Evolutionary conservation across 2,329 filamentous ascomycete genomes (phyloP).

Genomic region (Hypoxylon sp.): DNA sequence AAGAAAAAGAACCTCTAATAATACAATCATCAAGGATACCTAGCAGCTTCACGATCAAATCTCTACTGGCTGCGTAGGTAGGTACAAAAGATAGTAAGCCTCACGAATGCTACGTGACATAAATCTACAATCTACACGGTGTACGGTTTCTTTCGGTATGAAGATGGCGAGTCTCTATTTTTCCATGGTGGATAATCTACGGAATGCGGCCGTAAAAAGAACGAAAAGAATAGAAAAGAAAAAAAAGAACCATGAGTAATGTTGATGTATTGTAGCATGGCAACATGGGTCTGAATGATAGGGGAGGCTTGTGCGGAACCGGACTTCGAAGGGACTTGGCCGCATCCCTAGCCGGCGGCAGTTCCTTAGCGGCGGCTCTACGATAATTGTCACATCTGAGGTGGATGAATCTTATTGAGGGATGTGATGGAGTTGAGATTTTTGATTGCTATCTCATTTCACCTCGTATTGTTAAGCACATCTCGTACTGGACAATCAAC

Average conservation of each 20-base stretch:
- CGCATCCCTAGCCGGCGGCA: constrained; percentile 36
- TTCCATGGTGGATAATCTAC: constrained; percentile 39
- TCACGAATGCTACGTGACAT: too few species aligned
- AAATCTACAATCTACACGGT: too few species aligned
- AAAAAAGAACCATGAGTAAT: constrained; percentile 4
- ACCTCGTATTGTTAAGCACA: constrained; percentile 33
- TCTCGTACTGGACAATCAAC: constrained; percentile 26
- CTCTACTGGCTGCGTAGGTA: too few species aligned
- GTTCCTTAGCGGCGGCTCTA: constrained; percentile 38
- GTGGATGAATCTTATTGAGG: constrained; percentile 34
- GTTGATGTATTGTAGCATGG: constrained; percentile 20
- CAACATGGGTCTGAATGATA: constrained; percentile 35
- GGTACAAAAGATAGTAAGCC: too few species aligned
- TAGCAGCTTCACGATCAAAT: too few species aligned
- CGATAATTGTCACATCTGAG: constrained; percentile 36
- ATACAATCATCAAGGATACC: too few species aligned
- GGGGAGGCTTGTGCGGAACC: constrained; percentile 38
- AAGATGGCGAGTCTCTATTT: constrained; percentile 26
- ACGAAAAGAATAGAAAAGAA: constrained; percentile 2
- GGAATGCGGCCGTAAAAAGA: constrained; percentile 22
- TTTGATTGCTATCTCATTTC: constrained; percentile 38
- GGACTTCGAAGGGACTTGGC: constrained; percentile 34
- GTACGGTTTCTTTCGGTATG: constrained; percentile 14
- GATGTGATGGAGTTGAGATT: constrained; percentile 34
- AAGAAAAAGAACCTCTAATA: too few species aligned